These are phyloP conservation scores for Vanrija sp. DNA, from an alignment of 1,284 basidiomycete genomes.

Conservation along the genomic window DNA sequence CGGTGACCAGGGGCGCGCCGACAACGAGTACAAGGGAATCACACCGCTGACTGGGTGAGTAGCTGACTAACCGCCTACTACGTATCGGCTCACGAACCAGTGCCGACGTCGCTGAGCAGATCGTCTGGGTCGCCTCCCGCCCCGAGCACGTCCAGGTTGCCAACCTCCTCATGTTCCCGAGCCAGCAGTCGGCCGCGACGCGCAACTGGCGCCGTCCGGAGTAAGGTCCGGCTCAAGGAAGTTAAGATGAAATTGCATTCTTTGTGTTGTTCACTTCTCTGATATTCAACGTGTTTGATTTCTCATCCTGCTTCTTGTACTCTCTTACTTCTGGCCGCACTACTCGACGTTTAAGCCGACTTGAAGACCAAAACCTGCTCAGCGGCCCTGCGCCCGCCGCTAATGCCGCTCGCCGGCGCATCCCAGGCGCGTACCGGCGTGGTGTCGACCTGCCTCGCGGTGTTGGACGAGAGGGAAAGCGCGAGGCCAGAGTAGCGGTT, in stretches of 20 bases:
- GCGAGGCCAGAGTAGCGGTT: slow-evolving; percentile 13
- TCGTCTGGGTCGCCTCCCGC: slow-evolving; percentile 61
- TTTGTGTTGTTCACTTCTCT: too few relatives aligned
- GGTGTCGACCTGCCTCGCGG: too few relatives aligned
- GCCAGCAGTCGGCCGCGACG: slow-evolving; percentile 38
- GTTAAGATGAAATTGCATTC: too few relatives aligned
- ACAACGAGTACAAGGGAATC: slow-evolving; percentile 84
- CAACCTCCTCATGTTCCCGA: slow-evolving; percentile 36
- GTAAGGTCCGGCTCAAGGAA: not conserved
- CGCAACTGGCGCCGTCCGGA: slow-evolving; percentile 30
- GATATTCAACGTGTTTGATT: too few relatives aligned
- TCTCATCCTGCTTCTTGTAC: too few relatives aligned
- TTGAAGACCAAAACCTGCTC: too few relatives aligned
- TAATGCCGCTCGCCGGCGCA: too few relatives aligned
- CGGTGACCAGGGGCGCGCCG: slow-evolving; percentile 73
- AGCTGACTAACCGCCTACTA: not conserved
- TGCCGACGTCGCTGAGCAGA: slow-evolving; percentile 90
- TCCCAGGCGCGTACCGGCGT: too few relatives aligned
- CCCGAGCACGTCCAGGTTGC: slow-evolving; percentile 18
- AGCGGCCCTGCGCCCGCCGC: too few relatives aligned
- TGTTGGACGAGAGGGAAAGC: not conserved
- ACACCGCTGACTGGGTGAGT: slow-evolving; percentile 40
- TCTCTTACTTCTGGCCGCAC: too few relatives aligned
- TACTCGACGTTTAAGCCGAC: too few relatives aligned
- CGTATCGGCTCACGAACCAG: slow-evolving; percentile 56